A percentile compares a stretch with the other conserved stretches of the same genome.
Evolutionary conservation across 768 basidiomycete genomes (phyloP).

Genomic region (Mrakia hoshinonis): DNA sequence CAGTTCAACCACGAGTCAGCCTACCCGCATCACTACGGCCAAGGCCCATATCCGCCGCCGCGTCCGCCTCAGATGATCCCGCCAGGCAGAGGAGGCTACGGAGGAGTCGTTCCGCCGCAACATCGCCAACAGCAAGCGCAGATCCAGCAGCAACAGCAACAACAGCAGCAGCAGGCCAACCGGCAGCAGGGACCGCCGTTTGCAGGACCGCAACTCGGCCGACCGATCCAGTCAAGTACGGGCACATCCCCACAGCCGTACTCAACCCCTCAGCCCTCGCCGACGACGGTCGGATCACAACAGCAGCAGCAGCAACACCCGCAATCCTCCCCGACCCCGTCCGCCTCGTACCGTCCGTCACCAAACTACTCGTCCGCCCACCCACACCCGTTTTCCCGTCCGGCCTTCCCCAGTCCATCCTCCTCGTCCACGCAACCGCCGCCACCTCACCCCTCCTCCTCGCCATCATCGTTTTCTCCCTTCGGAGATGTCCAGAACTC

Average conservation of each 20-base stretch:
- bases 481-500: neutral
- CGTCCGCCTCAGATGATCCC: slow-evolving; percentile 7
- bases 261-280: neutral
- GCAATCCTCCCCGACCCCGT: neutral
- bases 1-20: neutral
- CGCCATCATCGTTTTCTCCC: neutral
- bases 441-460: neutral
- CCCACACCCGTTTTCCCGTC: neutral
- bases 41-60: neutral
- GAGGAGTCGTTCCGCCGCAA: neutral
- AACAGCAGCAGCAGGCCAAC: slow-evolving; percentile 8
- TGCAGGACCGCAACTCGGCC: neutral
- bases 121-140: slow-evolving; percentile 12
- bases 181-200: neutral
- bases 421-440: neutral
- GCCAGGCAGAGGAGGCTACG: neutral
- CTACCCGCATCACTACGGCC: neutral
- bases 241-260: neutral
- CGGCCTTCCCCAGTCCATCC: neutral
- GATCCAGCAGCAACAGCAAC: slow-evolving; percentile 8
- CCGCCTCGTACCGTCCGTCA: neutral
- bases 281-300: neutral
- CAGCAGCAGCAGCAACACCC: neutral
- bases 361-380: neutral
- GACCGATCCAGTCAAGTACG: neutral